These are phyloP conservation scores for Erythrophleum fordii DNA, from an alignment of 306 rosid species.

Conservation along the genomic window DNA sequence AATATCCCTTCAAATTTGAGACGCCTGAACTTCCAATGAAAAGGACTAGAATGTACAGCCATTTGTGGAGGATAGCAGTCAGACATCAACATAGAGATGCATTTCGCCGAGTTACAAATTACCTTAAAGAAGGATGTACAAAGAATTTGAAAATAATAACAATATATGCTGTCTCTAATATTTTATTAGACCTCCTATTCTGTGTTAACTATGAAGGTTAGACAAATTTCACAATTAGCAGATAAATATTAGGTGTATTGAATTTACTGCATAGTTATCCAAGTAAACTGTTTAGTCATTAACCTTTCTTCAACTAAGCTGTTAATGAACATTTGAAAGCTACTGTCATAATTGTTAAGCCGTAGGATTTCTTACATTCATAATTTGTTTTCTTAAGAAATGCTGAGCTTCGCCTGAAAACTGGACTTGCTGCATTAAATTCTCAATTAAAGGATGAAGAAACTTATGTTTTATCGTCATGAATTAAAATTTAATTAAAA, in stretches of 20 bases:
- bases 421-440: background rate
- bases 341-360: background rate
- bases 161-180: conserved; percentile 7
- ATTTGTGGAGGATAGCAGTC: conserved; percentile 23
- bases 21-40: conserved; percentile 3
- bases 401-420: background rate
- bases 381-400: background rate
- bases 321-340: background rate
- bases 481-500: too few relatives aligned
- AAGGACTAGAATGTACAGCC: conserved; percentile 30
- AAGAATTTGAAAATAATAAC: background rate
- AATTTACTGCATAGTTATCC: background rate
- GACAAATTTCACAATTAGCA: conserved; percentile 23
- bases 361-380: background rate
- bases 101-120: conserved; percentile 33
- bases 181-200: background rate
- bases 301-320: background rate
- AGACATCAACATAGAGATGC: conserved; percentile 27
- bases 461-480: too few relatives aligned
- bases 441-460: background rate
- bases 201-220: conserved; percentile 13
- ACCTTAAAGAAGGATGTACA: conserved; percentile 42
- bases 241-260: background rate
- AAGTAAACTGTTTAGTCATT: background rate
- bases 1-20: conserved; percentile 30